These are phyloP conservation scores for Cladosporium phlei DNA, from an alignment of 2,329 filamentous ascomycete species.

Conservation along the genomic window DNA sequence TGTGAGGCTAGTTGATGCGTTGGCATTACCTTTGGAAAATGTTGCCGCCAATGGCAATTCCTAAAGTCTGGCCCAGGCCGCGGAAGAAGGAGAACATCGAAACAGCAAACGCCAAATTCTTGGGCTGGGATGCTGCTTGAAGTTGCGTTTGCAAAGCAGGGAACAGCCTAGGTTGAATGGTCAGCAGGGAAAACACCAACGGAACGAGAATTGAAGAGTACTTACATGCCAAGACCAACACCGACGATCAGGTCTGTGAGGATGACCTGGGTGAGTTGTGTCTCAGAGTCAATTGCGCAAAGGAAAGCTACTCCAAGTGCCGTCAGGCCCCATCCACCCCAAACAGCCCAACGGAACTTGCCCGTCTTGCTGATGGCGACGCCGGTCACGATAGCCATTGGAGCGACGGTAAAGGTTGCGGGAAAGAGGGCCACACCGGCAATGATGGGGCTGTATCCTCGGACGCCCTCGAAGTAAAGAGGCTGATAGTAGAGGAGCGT, in stretches of 20 bases:
- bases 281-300: not conserved
- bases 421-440: constrained; percentile 39
- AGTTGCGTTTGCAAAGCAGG: not conserved
- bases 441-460: constrained; percentile 35
- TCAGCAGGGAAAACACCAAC: not conserved
- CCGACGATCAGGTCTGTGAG: not conserved
- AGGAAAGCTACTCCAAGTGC: constrained; percentile 37
- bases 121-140: not conserved
- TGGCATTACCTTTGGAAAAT: constrained; percentile 38
- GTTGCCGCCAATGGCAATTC: constrained; percentile 41
- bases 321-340: constrained; percentile 31
- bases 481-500: constrained; percentile 39
- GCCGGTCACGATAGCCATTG: constrained; percentile 23
- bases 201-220: not conserved
- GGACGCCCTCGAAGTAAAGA: constrained; percentile 40
- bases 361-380: constrained; percentile 31
- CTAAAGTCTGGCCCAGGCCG: constrained; percentile 46
- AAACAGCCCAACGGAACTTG: constrained; percentile 24
- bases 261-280: not conserved
- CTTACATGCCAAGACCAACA: not conserved
- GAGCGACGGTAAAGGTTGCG: constrained; percentile 26
- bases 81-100: constrained; percentile 44
- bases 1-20: not conserved
- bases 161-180: not conserved
- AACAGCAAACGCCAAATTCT: not conserved